These are phyloP conservation scores for Fraxinus greggii DNA, from an alignment of 305 asterid species.

Conservation along the genomic window DNA sequence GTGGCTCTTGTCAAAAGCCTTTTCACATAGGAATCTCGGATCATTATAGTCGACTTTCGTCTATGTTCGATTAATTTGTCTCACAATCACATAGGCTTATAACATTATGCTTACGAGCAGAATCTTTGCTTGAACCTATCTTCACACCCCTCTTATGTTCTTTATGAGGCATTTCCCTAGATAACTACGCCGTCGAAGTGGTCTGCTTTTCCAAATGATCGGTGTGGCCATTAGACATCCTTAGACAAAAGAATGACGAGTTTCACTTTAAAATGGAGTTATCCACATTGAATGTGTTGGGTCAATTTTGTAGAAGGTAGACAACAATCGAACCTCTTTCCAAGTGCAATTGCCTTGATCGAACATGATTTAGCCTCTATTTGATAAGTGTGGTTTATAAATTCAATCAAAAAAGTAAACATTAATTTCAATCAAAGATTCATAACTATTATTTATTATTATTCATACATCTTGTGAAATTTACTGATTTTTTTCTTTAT, in stretches of 20 bases:
- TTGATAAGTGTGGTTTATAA: not conserved
- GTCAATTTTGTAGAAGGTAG: not conserved
- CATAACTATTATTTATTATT: too few species aligned
- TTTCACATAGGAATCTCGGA: not conserved
- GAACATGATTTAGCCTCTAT: not conserved
- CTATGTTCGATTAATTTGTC: not conserved
- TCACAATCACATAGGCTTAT: not conserved
- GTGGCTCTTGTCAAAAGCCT: not conserved
- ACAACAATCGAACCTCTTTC: not conserved
- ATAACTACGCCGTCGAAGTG: not conserved
- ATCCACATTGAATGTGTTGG: not conserved
- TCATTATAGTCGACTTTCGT: not conserved
- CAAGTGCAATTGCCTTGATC: too few species aligned
- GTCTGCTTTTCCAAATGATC: not conserved
- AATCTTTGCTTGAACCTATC: not conserved
- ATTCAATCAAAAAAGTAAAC: too few species aligned
- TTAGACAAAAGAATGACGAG: too few species aligned
- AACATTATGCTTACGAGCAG: too few species aligned
- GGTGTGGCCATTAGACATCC: not conserved
- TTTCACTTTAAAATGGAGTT: not conserved
- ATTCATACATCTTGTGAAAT: not conserved
- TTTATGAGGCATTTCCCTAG: not conserved
- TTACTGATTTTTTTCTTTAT: too few species aligned
- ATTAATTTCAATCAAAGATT: too few species aligned
- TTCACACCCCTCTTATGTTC: not conserved